phyloP scores from a whole-genome alignment of 345 rosid genomes.

The Combretum micranthum region DNA sequence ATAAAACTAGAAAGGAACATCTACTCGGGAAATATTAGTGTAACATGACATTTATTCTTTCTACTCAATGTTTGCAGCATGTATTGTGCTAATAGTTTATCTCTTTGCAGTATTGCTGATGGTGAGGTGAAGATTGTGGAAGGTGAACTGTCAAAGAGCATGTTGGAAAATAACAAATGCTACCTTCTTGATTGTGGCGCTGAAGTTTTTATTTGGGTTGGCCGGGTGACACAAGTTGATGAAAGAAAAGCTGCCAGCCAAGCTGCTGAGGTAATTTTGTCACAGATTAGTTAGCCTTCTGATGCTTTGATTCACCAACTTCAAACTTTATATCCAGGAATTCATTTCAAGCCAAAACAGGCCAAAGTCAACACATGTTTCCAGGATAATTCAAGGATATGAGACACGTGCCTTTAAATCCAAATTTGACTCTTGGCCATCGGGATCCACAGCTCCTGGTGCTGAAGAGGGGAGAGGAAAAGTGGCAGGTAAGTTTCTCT shows the following conservation, averaged over 20 bases:
- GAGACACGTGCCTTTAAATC: slow-evolving; percentile 88
- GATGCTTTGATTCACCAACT: slow-evolving; percentile 18
- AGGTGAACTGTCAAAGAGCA: slow-evolving; percentile 66
- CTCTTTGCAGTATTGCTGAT: slow-evolving; percentile 49
- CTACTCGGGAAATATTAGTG: neutral
- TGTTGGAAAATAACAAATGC: slow-evolving; percentile 81
- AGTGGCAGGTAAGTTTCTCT: slow-evolving; percentile 73
- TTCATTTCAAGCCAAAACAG: slow-evolving; percentile 67
- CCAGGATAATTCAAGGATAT: slow-evolving; percentile 87
- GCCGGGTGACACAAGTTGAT: slow-evolving; percentile 93
- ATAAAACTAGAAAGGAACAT: no score
- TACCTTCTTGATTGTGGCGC: slow-evolving; percentile 78
- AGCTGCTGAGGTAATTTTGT: slow-evolving; percentile 69
- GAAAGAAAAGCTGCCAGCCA: slow-evolving; percentile 87
- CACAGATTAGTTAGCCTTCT: slow-evolving; percentile 5
- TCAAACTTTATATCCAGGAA: slow-evolving; percentile 43
- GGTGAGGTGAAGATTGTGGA: slow-evolving; percentile 55
- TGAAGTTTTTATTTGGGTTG: slow-evolving; percentile 95
- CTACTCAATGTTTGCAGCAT: neutral
- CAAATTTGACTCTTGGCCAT: slow-evolving; percentile 94
- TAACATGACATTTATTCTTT: neutral
- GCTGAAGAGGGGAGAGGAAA: slow-evolving; percentile 98
- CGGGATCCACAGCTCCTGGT: slow-evolving; percentile 69
- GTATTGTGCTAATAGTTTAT: slow-evolving; percentile 6
- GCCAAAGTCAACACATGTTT: slow-evolving; percentile 77